A percentile compares a stretch with the other conserved stretches of the same genome.
These are phyloP conservation scores for Citrus maxima DNA, from an alignment of 345 rosid genomes.

Conservation along the genomic window DNA sequence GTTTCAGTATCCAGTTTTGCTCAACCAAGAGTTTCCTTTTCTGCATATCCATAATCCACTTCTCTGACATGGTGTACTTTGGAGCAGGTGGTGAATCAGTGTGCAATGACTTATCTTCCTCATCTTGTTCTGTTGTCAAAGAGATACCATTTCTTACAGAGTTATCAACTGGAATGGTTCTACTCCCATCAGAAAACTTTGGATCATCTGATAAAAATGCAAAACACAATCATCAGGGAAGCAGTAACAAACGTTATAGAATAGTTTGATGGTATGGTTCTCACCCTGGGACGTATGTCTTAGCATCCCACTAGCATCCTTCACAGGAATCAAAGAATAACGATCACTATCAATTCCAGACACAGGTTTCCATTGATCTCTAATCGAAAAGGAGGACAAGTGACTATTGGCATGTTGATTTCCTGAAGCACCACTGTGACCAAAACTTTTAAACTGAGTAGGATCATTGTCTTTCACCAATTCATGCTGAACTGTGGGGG, in stretches of 20 bases:
- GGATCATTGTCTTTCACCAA: constrained; percentile 29
- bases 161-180: constrained; percentile 19
- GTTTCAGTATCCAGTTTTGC: constrained; percentile 59
- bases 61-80: constrained; percentile 76
- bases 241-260: background rate
- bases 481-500: constrained; percentile 33
- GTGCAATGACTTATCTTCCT: constrained; percentile 46
- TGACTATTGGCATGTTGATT: constrained; percentile 13
- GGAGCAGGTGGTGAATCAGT: constrained; percentile 45
- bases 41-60: constrained; percentile 73
- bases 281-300: constrained; percentile 21
- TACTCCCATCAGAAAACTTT: constrained; percentile 19
- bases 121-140: constrained; percentile 46
- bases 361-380: constrained; percentile 23
- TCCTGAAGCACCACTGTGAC: constrained; percentile 24
- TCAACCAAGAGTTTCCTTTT: constrained; percentile 51
- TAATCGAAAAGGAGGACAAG: constrained; percentile 11
- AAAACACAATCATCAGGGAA: constrained; percentile 6
- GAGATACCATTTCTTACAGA: constrained; percentile 22
- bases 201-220: constrained; percentile 13
- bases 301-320: constrained; percentile 20
- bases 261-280: background rate
- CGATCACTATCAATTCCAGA: constrained; percentile 16
- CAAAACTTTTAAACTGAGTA: constrained; percentile 33
- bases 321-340: constrained; percentile 11